A percentile compares a stretch with the other conserved stretches of the same genome.
phyloP scores from a whole-genome alignment of 768 basidiomycete species.

The Hygrocybe coccinea region DNA sequence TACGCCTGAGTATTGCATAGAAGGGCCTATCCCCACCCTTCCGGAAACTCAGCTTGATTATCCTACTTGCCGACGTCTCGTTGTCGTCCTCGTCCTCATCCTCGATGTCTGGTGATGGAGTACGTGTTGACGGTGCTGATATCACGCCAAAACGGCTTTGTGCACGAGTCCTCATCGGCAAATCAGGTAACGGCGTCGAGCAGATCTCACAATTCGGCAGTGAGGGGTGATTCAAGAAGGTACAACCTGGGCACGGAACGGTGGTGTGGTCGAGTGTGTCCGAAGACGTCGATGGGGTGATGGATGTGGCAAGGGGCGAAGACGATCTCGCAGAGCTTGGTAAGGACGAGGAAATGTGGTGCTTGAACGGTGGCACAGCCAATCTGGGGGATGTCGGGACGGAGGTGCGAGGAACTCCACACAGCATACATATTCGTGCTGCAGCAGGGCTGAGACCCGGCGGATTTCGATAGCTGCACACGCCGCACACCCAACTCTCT shows the following conservation, averaged over 20 bases:
- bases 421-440: slow-evolving; percentile 69
- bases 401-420: slow-evolving; percentile 65
- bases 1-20: slow-evolving; percentile 70
- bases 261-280: slow-evolving; percentile 29
- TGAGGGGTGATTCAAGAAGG: slow-evolving; percentile 83
- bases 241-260: slow-evolving; percentile 79
- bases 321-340: slow-evolving; percentile 34
- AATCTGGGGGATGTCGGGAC: slow-evolving; percentile 28
- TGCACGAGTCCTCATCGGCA: slow-evolving; percentile 1
- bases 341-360: slow-evolving; percentile 35
- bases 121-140: slow-evolving; percentile 64
- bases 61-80: slow-evolving; percentile 34
- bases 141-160: slow-evolving; percentile 34
- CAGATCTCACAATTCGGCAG: slow-evolving; percentile 83
- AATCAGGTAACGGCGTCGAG: slow-evolving; percentile 54
- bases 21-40: slow-evolving; percentile 84
- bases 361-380: slow-evolving; percentile 22
- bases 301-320: slow-evolving; percentile 33
- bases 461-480: slow-evolving; percentile 83
- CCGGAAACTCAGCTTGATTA: slow-evolving; percentile 84
- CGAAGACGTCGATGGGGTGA: slow-evolving; percentile 30
- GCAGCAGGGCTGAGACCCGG: slow-evolving; percentile 67
- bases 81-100: slow-evolving; percentile 32
- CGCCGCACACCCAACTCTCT: slow-evolving; percentile 76
- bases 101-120: slow-evolving; percentile 44